Conservation (phyloP, 75 land plant species). For the Isoetes taiwanensis region DNA sequence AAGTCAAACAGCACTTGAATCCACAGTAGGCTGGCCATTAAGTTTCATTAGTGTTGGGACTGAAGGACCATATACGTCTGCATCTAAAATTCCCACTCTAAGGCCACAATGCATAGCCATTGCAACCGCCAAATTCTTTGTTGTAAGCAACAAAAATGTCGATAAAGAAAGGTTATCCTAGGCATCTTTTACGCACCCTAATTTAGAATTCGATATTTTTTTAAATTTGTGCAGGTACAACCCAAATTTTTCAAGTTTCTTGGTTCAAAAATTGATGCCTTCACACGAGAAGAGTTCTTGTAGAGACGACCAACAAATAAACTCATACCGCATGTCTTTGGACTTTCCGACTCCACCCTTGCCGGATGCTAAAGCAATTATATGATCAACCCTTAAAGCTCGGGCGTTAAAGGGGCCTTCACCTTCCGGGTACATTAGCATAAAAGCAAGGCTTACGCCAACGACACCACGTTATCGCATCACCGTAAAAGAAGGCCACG, state of each 20-base stretch:
- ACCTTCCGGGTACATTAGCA: too few relatives aligned
- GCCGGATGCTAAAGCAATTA: slow-evolving; percentile 89
- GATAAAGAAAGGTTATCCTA: not conserved
- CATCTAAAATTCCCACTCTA: slow-evolving; percentile 90
- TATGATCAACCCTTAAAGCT: slow-evolving; percentile 57
- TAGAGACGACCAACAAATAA: too few relatives aligned
- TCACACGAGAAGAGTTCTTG: too few relatives aligned
- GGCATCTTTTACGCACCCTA: not conserved
- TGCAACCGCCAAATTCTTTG: slow-evolving; percentile 94
- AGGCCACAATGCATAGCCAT: slow-evolving; percentile 66
- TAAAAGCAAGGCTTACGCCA: too few relatives aligned
- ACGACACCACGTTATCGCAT: too few relatives aligned
- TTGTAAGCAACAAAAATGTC: slow-evolving; percentile 18
- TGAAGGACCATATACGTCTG: slow-evolving; percentile 95
- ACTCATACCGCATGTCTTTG: too few relatives aligned
- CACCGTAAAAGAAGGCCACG: too few relatives aligned
- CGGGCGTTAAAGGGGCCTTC: too few relatives aligned
- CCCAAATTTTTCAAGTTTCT: too few relatives aligned
- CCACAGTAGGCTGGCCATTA: slow-evolving; percentile 58
- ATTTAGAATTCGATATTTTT: not conserved
- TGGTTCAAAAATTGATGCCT: too few relatives aligned
- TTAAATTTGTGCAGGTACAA: too few relatives aligned
- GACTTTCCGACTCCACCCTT: slow-evolving; percentile 98
- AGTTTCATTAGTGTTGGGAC: slow-evolving; percentile 95
- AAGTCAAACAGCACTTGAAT: too few relatives aligned